Percentiles rank a stretch among this genome's conserved stretches.
Conservation (phyloP, 1,139 yeast species). For the Diutina rugosa region DNA sequence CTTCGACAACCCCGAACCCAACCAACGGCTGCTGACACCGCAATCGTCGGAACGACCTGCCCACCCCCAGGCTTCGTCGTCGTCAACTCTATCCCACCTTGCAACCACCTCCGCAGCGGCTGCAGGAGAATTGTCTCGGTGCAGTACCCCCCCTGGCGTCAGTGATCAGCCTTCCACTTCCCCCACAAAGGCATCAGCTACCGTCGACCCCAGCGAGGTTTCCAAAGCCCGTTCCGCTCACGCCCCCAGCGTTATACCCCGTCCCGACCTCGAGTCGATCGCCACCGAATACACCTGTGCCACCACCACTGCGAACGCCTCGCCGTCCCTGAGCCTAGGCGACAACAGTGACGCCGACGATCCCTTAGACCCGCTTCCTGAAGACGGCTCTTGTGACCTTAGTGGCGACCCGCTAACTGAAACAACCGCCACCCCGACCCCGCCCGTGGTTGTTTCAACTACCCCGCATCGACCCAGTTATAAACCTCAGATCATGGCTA, state of each 20-base stretch:
- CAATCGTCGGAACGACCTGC: neutral
- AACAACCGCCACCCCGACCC: neutral
- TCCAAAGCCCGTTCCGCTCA: neutral
- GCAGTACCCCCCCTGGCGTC: neutral
- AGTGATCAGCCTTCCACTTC: neutral
- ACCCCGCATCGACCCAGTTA: neutral
- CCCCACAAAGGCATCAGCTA: neutral
- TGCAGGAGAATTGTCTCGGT: neutral
- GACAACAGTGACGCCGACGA: neutral
- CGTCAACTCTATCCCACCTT: neutral
- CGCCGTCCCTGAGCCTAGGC: neutral
- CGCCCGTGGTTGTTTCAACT: neutral
- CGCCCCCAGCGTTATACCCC: neutral
- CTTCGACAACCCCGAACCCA: neutral
- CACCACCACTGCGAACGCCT: neutral
- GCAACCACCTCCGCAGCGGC: neutral
- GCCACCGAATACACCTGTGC: neutral
- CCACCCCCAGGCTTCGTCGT: neutral
- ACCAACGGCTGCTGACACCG: neutral
- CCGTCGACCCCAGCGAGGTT: neutral
- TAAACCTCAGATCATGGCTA: neutral
- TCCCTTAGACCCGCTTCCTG: neutral
- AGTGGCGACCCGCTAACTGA: neutral
- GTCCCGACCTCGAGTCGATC: constrained; percentile 2
- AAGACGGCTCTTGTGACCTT: neutral